Percentiles rank a stretch among this genome's conserved stretches.
phyloP scores from a whole-genome alignment of 2,329 filamentous ascomycete genomes.

The Dryadomyces sulphureus region DNA sequence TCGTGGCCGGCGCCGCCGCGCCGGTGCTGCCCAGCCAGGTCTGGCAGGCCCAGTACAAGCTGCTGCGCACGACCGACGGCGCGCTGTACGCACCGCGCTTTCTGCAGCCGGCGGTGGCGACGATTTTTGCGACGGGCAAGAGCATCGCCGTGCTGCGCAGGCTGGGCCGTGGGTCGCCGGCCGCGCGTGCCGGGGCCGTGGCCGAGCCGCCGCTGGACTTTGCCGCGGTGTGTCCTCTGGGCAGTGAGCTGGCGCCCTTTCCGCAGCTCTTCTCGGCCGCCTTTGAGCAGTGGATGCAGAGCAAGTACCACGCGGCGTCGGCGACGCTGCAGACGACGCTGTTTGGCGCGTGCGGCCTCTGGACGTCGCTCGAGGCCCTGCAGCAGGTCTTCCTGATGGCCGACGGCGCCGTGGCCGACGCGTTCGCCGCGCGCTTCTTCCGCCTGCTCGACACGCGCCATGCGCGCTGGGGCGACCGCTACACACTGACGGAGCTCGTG shows the following conservation, averaged over 20 bases:
- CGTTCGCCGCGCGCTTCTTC: slow-evolving; percentile 57
- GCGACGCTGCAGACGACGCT: slow-evolving; percentile 50
- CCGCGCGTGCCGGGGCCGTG: no score
- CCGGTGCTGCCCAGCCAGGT: slow-evolving; percentile 47
- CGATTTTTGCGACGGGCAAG: slow-evolving; percentile 79
- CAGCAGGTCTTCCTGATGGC: slow-evolving; percentile 62
- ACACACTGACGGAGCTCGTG: slow-evolving; percentile 62
- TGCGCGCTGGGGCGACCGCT: slow-evolving; percentile 62
- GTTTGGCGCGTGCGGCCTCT: slow-evolving; percentile 54
- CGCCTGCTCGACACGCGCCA: slow-evolving; percentile 51
- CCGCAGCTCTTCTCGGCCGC: slow-evolving; percentile 56
- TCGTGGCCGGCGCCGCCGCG: slow-evolving; percentile 46
- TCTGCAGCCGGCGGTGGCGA: slow-evolving; percentile 50
- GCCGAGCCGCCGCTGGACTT: slow-evolving; percentile 38
- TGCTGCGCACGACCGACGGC: slow-evolving; percentile 47
- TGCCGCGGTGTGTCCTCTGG: slow-evolving; percentile 34
- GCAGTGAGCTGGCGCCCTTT: slow-evolving; percentile 46
- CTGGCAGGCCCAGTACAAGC: slow-evolving; percentile 62
- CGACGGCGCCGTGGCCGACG: slow-evolving; percentile 53
- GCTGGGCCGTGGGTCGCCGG: slow-evolving; percentile 31
- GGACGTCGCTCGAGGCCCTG: slow-evolving; percentile 48
- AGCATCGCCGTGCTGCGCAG: slow-evolving; percentile 72
- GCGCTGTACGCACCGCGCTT: slow-evolving; percentile 59
- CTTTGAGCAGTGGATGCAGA: slow-evolving; percentile 64
- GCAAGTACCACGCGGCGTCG: slow-evolving; percentile 57